A percentile compares a stretch with the other conserved stretches of the same genome.
phyloP scores from a whole-genome alignment of 805 yeast species.

The Scheffersomyces ergatensis region DNA sequence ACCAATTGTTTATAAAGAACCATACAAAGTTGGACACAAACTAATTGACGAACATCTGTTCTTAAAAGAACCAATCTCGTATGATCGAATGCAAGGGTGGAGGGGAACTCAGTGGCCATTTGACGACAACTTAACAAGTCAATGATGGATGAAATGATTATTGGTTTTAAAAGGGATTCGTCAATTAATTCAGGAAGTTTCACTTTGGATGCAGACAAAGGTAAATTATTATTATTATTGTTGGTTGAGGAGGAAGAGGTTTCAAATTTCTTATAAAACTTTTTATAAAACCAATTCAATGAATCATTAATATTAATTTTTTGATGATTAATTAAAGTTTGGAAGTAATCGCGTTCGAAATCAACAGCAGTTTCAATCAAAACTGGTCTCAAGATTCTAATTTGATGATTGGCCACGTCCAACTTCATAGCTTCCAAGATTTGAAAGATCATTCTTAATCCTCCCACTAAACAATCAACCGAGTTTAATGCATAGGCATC shows the following conservation, averaged over 20 bases:
- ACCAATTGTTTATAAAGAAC: slow-evolving; percentile 71
- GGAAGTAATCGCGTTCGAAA: slow-evolving; percentile 83
- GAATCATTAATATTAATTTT: slow-evolving; percentile 61
- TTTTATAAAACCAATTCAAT: slow-evolving; percentile 60
- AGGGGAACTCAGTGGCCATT: slow-evolving; percentile 80
- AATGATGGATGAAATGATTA: slow-evolving; percentile 52
- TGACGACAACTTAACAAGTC: slow-evolving; percentile 72
- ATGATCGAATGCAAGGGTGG: slow-evolving; percentile 80
- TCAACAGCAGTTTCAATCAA: slow-evolving; percentile 83
- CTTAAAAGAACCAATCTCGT: slow-evolving; percentile 72
- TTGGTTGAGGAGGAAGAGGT: not conserved
- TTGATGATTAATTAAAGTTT: slow-evolving; percentile 48
- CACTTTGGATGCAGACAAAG: no score
- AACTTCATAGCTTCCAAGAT: slow-evolving; percentile 92
- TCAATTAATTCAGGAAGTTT: slow-evolving; percentile 3
- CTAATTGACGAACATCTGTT: slow-evolving; percentile 83
- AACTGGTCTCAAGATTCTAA: slow-evolving; percentile 78
- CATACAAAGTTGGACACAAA: slow-evolving; percentile 72
- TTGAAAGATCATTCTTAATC: slow-evolving; percentile 72
- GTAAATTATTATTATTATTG: no score
- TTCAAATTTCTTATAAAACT: slow-evolving; percentile 19
- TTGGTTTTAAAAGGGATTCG: slow-evolving; percentile 24
- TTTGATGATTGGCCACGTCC: slow-evolving; percentile 94
- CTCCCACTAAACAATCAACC: slow-evolving; percentile 61
- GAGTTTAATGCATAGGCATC: slow-evolving; percentile 47